These are phyloP conservation scores for Pichia phayaonensis DNA, from an alignment of 805 yeast genomes.

Conservation along the genomic window DNA sequence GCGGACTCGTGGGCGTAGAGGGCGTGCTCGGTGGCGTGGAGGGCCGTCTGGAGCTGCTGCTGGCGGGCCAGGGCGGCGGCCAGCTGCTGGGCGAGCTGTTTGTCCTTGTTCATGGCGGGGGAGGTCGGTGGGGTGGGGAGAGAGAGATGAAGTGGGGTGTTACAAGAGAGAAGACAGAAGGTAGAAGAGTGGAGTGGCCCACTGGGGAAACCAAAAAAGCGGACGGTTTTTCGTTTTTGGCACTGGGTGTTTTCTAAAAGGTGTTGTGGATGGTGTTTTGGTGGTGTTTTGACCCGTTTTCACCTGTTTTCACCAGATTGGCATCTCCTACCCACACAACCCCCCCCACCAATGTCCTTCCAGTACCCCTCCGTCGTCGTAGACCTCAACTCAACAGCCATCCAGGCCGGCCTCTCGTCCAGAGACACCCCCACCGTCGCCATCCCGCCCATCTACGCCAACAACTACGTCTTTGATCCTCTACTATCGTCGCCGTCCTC, in stretches of 20 bases:
- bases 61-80: conserved; percentile 56
- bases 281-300: too few relatives aligned
- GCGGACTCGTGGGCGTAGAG: conserved; percentile 72
- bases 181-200: too few relatives aligned
- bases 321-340: too few relatives aligned
- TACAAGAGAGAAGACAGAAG: too few relatives aligned
- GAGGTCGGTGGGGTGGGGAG: too few relatives aligned
- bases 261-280: too few relatives aligned
- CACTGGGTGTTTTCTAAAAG: too few relatives aligned
- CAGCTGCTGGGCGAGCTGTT: conserved; percentile 56
- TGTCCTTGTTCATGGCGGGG: conserved; percentile 40
- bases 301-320: background rate
- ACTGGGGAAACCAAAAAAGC: too few relatives aligned
- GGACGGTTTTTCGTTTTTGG: too few relatives aligned
- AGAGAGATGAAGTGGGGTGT: too few relatives aligned
- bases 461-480: conserved; percentile 19
- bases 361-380: conserved; percentile 56
- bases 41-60: conserved; percentile 55
- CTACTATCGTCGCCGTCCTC: background rate
- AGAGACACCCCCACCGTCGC: conserved; percentile 55
- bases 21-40: conserved; percentile 62
- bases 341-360: background rate
- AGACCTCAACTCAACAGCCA: conserved; percentile 57
- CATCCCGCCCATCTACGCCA: conserved; percentile 50
- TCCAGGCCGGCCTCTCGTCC: conserved; percentile 65